These are phyloP conservation scores for Collariella sp. DNA, from an alignment of 495 filamentous ascomycete genomes.

Conservation along the genomic window DNA sequence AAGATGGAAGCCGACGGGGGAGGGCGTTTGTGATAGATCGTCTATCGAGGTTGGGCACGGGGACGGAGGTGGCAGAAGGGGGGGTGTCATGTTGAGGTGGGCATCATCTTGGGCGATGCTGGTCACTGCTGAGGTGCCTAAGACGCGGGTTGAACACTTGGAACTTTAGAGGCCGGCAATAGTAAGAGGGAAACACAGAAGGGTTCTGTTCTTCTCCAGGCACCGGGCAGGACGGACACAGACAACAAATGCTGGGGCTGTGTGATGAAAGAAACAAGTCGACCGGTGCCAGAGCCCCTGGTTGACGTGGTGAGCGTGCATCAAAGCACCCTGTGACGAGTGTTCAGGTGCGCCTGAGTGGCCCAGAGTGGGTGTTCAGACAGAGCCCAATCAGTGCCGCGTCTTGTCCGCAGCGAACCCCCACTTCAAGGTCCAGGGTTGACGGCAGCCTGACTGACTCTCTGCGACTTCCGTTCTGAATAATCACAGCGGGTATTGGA, in stretches of 20 bases:
- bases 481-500: no score
- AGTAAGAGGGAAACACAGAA: background rate
- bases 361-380: conserved; percentile 25
- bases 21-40: background rate
- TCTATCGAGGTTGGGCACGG: conserved; percentile 3
- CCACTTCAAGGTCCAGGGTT: background rate
- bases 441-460: no score
- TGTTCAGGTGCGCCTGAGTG: conserved; percentile 5
- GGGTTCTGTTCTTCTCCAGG: background rate
- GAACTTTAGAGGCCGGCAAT: no score
- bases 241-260: conserved; percentile 3
- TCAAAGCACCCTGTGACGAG: background rate
- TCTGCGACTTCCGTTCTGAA: no score
- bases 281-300: background rate
- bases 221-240: background rate
- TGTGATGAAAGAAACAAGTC: conserved; percentile 2
- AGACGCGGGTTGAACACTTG: no score
- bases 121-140: background rate
- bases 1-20: background rate
- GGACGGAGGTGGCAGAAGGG: conserved; percentile 8
- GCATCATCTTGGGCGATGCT: conserved; percentile 8
- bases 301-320: conserved; percentile 14
- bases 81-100: conserved; percentile 24
- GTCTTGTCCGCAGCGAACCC: conserved; percentile 9
- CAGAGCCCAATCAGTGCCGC: conserved; percentile 26